Base-by-base conservation (phyloP, 805 yeast species). In the Candida maris region DNA sequence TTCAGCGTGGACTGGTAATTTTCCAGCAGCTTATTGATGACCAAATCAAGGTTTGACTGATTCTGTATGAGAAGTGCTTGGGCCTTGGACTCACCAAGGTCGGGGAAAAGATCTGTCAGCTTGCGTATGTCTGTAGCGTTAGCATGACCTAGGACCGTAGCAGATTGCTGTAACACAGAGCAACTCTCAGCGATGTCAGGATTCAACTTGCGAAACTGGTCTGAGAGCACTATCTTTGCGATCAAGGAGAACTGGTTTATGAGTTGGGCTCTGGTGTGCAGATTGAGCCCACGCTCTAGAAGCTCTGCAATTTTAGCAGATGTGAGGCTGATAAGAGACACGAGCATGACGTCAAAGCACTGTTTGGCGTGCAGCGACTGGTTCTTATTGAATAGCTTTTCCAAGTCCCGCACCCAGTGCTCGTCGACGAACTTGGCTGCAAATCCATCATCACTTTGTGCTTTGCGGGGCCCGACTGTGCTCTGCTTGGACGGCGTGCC, bases 21-120 rank as follows among this genome's bases (percentile, higher is more conserved):
- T 46, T 85, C 95, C 13, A 88, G 63, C 12, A 87, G 52, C 27
- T 66, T 52, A 45, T 77, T 68, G 2, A 84, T 81, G 0, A 77
- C 76, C 22, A 51, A 39, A 42, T 83, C 91, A 1, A 80, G 75
- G 37, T 75, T 64, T 28, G 71, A 61, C 28, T 69, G 64, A 47
- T 77, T 61, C 22, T 70, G 64, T 17, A 59, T 52, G 10, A 86
- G 57, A 3, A 85, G 48, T 2, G 65, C 62, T n/a, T 59, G 61
- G 0, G 80, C 71, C 51, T 76, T 71, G 1, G 63, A 57, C 3
- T 56, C 51, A 0, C 73, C 61, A 23, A 86, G 54, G 26, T 71
- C 71, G 0, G 96, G 96, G 54, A 87, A 85, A 42, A 88, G 54
- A 21, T 79, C 85, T n/a, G 55, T 39, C 28, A 73, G 48, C 18